Conservation (phyloP, 805 yeast species). For the Wickerhamiella vanderwaltii region DNA sequence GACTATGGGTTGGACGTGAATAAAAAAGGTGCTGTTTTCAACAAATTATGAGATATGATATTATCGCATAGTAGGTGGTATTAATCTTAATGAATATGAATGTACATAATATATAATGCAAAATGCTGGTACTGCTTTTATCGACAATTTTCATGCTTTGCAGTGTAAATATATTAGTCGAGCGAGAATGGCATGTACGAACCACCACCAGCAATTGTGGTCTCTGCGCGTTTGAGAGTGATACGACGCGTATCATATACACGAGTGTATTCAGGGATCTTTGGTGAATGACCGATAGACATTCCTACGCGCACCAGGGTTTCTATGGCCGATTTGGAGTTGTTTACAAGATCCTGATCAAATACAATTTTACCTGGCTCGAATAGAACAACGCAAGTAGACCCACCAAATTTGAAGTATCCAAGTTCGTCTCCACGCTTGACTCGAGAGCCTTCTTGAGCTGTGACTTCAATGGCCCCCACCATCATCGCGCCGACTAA, state of each 20-base stretch:
- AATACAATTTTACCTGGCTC: conserved; percentile 35
- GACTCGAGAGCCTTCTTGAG: conserved; percentile 45
- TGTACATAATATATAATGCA: background rate
- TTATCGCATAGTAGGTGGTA: background rate
- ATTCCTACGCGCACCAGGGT: conserved; percentile 83
- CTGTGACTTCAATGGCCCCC: conserved; percentile 71
- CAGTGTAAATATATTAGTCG: conserved; percentile 13
- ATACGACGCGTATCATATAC: conserved; percentile 21
- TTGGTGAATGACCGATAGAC: conserved; percentile 62
- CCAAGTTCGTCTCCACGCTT: conserved; percentile 76
- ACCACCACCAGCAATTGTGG: conserved; percentile 23
- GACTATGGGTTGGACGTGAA: conserved; percentile 51
- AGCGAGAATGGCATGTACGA: conserved; percentile 23
- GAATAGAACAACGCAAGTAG: conserved; percentile 63
- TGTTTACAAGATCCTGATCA: conserved; percentile 61
- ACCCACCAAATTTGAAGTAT: conserved; percentile 92
- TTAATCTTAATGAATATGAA: background rate
- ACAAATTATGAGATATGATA: conserved; percentile 4
- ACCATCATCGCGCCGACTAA: conserved; percentile 99
- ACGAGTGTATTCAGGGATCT: conserved; percentile 19
- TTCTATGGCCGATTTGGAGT: conserved; percentile 54
- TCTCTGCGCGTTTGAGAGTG: conserved; percentile 20
- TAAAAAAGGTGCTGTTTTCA: conserved; percentile 31
- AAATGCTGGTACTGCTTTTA: too few species aligned
- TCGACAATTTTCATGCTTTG: background rate